phyloP scores from a whole-genome alignment of 495 filamentous ascomycete species.

The Trichoderma orchidacearum region DNA sequence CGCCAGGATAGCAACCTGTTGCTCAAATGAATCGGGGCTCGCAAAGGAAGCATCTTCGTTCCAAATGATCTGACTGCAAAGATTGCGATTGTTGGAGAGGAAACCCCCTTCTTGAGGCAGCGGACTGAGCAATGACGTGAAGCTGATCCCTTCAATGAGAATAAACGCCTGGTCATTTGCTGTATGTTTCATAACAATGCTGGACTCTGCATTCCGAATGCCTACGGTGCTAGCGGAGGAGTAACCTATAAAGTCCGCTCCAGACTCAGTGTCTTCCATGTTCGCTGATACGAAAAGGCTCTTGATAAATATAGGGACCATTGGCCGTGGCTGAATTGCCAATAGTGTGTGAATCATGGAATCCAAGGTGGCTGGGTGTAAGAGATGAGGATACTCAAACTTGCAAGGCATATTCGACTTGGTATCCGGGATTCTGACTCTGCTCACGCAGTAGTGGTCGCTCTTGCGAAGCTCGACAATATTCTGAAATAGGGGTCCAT shows the following conservation, averaged over 20 bases:
- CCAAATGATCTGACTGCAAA: constrained; percentile 17
- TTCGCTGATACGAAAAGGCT: constrained; percentile 8
- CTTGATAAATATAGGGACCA: constrained; percentile 13
- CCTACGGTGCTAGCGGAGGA: not conserved
- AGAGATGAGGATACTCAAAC: constrained; percentile 23
- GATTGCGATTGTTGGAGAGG: constrained; percentile 15
- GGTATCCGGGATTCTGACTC: constrained; percentile 21
- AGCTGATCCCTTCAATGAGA: constrained; percentile 8
- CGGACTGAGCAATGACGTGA: constrained; percentile 5
- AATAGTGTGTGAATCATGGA: constrained; percentile 15
- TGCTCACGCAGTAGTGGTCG: constrained; percentile 5
- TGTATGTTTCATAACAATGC: constrained; percentile 5
- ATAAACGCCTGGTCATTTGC: not conserved
- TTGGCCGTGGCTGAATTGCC: constrained; percentile 6
- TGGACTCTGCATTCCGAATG: constrained; percentile 3
- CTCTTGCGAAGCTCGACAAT: constrained; percentile 6
- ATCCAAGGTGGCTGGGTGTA: constrained; percentile 29
- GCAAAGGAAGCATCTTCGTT: constrained; percentile 7
- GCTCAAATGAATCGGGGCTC: not conserved
- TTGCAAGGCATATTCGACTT: constrained; percentile 24
- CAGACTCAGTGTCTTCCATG: not conserved
- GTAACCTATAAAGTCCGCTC: constrained; percentile 3
- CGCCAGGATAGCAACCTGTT: not conserved
- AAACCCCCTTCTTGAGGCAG: constrained; percentile 7
- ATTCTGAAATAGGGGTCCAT: constrained; percentile 33